Evolutionary conservation across 2,329 filamentous ascomycete species (phyloP), one percentile per base, ranked within the genome.

Genomic region (Fusarium staphyleae): DNA sequence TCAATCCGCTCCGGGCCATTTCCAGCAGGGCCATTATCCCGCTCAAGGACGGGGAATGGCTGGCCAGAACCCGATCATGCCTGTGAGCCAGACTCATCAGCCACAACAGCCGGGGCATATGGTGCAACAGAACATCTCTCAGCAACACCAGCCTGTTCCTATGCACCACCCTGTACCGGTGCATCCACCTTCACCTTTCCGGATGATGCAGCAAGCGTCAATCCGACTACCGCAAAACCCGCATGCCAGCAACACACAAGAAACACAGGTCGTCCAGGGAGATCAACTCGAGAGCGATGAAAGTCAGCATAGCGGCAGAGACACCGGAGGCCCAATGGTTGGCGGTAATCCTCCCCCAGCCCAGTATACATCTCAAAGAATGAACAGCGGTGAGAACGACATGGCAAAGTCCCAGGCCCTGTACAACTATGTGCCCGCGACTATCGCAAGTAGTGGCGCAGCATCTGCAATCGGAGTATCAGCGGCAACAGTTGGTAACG

Each of bases 1-100:
- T 39, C 72, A 66, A 28, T 77, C 77, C 29, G 73, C 65, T 3
- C 62, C 63, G 5, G 75, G 77, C 1, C 71, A 30, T 1, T 75
- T 77, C 29, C 75, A 75, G 1, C 60, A 54, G 19, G 67, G 69
- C 11, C 77, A 78, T 36, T 50, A 57, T 6, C 59, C 71, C 12
- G 74, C 75, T 4, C 72, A 74, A 39, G 73, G 71, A 22, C 74
- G 76, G 40, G 74, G 71, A 15, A 60, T 51, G 11, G 42, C 65
- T n/a, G 68, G 61, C 3, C 69, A 74, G 41, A 60, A 66, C 33
- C 30, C 66, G 10, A 63, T 62, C 11, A 58, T 51, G n/a, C 48
- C 56, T 11, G 15, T 60, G 22, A 59, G 53, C 18, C 63, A 36
- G 28, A 52, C 37, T 19, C 51, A 49, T 39, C 36, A 54, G 22